Base-by-base conservation (phyloP, 148 eudicot species). In the Nepenthes gracilis region DNA sequence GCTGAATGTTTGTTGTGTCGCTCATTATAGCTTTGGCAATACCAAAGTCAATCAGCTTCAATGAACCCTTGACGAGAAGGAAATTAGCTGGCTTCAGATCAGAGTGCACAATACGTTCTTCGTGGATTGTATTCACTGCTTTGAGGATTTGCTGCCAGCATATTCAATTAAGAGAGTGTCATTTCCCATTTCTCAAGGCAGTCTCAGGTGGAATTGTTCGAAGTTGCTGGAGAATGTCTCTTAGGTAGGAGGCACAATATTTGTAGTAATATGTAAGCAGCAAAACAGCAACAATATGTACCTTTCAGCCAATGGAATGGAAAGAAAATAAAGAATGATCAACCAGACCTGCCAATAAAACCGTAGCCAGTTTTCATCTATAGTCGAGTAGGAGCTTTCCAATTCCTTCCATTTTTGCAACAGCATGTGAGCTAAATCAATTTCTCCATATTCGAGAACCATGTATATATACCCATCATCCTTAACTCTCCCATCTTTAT, bases 391-490 rank as follows among this genome's bases (percentile, higher is more conserved):
- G 61, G 83, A 71, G 63, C 61, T 61, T 69, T 93, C 96, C 71
- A 88, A 65, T 69, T 82, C 96, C 77, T 67, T 89, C 95, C 91
- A 89, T 57, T 93, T 93, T 54, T 93, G 95, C 45, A 95, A 75
- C 34, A 93, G 77, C 99, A 93, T 88, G 77, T 93, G 99, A 36
- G 99, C 99, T 73, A 93, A 68, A 74, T 93, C 99, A 53, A 88
- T 93, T 80, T 93, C 96, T 43, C 96, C 99, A 57, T 93, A 86
- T 71, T 93, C 98, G 52, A 93, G 96, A 43, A 93, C 96, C 99
- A 93, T 93, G 87, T 75, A 89, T 55, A 93, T 84, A 63, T 69
- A 78, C 35, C 87, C 95, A 77, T 93, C 99, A 49, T 86, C 95
- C 71, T 77, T 89, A 59, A 93, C 89, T 74, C 70, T 83, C 49